Base-by-base conservation (phyloP, 2,329 filamentous ascomycete genomes). In the Colletotrichum camelliae region DNA sequence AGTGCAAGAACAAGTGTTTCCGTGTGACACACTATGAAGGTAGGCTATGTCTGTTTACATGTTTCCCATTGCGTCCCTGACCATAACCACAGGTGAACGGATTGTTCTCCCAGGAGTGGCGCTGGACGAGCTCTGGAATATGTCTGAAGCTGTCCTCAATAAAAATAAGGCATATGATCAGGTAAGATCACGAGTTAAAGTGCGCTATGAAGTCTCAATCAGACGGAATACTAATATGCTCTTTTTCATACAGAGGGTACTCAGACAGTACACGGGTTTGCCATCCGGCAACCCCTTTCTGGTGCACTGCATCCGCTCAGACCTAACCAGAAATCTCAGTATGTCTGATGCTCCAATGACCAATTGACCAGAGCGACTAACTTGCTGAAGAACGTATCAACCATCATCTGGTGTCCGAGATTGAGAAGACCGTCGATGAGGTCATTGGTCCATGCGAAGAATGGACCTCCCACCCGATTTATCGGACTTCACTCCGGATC, bases 401-500 rank as follows among this genome's bases (percentile, higher is more conserved):
- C 4, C 43, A 71, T 13, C 64, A 24, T 18, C 33, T 71, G 12
- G 69, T 66, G 1, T 65, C 60, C 12, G 69, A 71, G 48, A 33
- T 71, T 58, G 69, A 66, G 15, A 71, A 27, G 12, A 81, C 83
- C 4, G 79, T 86, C 35, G 70, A 67, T 2, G 76, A 79, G 9
- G 82, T 81, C 62, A 66, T 87, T 8, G 82, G 82, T 2, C 77
- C 79, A 1, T 83, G 82, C 71, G 77, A 81, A 6, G 83, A 85
- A 67, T 88, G 85, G 84, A 85, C 82, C 0, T 37, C 79, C 0
- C 78, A 86, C 31, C 80, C 81, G 15, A 82, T 86, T 60, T 82
- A 85, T 78, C 75, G 79, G 16, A 82, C 80, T 16, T 75, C 88
- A 2, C 80, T 87, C 3, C 84, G 84, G 35, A 84, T 88, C 27